Evolutionary conservation across 2,329 filamentous ascomycete genomes (phyloP), one percentile per base, ranked within the genome.

Genomic region (Hymenoscyphus scutula): DNA sequence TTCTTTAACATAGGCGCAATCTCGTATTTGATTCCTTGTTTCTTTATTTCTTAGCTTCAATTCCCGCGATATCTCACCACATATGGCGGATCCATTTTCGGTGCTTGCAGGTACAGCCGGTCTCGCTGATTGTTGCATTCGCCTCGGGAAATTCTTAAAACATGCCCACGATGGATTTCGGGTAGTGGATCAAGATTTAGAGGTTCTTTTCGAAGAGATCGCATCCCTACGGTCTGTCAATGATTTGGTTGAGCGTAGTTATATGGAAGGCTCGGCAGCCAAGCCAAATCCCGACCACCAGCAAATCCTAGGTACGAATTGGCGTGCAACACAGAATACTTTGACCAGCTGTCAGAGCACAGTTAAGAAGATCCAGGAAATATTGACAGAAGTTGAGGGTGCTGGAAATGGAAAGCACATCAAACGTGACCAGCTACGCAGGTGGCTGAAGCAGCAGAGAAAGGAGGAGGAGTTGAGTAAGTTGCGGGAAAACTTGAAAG

Each of bases 71-170:
- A 54, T 27, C 57, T 57, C 37, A n/a, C 27, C 25, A 13, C 53
- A 51, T n/a, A 63, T 63, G 57, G 58, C 54, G 17, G 62, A 64
- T 57, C 59, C 56, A 41, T 62, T 64, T 45, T 62, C 62, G 10
- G 45, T 64, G 25, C 56, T 62, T 27, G 59, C 59, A 27, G 53
- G 56, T 29, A 37, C 29, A 13, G 56, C 59, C 57, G 59, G 59
- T 6, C 27, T 64, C 6, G 32, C 57, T 38, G 62, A 64, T 37
- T 32, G 62, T 51, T 60, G 56, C 29, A 45, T 59, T 37, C 53
- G 60, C 48, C 56, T 64, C 23, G 53, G 10, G 34, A 57, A 56
- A 17, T 64, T 59, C 37, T 38, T 64, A 8, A 63, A 62, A 57
- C 32, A 64, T 53, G 54, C n/a, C n/a, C n/a, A n/a, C n/a, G n/a